phyloP scores from a whole-genome alignment of 140 eudicot genomes.

The Oenanthe javanica region DNA sequence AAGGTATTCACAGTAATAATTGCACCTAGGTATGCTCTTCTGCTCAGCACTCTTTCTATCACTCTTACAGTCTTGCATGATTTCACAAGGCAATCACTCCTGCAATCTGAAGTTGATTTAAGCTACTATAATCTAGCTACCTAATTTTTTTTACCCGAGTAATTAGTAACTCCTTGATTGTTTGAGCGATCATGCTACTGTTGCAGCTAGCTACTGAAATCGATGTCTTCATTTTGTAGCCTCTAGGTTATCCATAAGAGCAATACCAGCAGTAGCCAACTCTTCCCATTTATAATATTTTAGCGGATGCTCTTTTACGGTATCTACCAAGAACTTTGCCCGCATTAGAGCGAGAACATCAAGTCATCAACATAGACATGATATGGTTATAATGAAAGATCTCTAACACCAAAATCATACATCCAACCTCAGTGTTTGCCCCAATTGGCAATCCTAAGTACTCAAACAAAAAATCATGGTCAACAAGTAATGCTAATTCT shows the following conservation, averaged over 20 bases:
- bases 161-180: neutral
- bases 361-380: too few species aligned
- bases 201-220: too few species aligned
- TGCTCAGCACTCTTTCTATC: too few species aligned
- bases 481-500: neutral
- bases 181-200: constrained; percentile 25
- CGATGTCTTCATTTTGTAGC: constrained; percentile 33
- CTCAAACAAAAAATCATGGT: neutral
- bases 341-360: constrained; percentile 51
- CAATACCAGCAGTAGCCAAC: constrained; percentile 58
- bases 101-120: neutral
- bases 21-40: neutral
- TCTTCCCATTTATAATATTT: constrained; percentile 66
- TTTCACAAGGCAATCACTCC: neutral
- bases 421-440: neutral
- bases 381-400: too few species aligned
- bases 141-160: neutral
- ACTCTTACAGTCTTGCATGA: neutral
- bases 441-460: neutral
- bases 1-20: neutral
- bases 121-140: neutral
- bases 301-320: constrained; percentile 60
- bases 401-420: too few species aligned
- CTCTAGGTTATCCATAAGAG: constrained; percentile 57
- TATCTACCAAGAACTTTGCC: constrained; percentile 53